Conservation (phyloP, 208 protist genomes). For the Acanthamoeba lenticulata region DNA sequence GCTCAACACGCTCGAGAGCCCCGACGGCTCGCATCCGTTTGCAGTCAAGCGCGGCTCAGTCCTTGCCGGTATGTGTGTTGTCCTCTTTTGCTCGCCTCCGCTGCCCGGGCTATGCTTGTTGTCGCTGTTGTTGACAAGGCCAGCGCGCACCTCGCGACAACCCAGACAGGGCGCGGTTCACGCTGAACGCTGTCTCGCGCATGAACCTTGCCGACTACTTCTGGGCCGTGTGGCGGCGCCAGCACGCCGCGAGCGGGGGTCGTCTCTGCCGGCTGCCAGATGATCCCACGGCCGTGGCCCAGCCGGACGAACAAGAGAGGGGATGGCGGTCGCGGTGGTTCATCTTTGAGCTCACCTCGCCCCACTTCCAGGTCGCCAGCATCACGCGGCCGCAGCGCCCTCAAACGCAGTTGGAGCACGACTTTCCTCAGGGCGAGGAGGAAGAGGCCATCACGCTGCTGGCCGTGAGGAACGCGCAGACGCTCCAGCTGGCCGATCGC, state of each 20-base stretch:
- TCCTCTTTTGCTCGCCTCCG: not conserved
- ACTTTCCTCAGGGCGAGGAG: not conserved
- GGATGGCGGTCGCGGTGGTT: not conserved
- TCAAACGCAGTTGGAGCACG: not conserved
- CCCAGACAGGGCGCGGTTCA: not conserved
- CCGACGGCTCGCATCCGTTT: not conserved
- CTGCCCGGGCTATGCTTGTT: not conserved
- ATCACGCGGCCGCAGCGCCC: not conserved
- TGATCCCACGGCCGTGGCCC: not conserved
- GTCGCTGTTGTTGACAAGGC: too few species aligned
- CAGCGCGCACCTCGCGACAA: not conserved
- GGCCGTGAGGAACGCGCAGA: not conserved
- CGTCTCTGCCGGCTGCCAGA: not conserved
- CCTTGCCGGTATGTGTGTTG: not conserved
- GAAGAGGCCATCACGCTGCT: not conserved
- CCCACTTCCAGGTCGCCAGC: not conserved
- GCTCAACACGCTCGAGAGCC: not conserved
- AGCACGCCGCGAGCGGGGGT: not conserved
- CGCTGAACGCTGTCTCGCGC: not conserved
- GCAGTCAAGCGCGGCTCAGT: not conserved
- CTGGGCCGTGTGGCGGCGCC: not conserved
- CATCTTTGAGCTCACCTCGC: conserved; percentile 22
- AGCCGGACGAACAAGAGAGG: too few species aligned
- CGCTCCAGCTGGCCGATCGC: not conserved
- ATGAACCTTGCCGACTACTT: not conserved